Base-by-base conservation (phyloP, 2,329 filamentous ascomycete species). In the Sporothrix schenckii region DNA sequence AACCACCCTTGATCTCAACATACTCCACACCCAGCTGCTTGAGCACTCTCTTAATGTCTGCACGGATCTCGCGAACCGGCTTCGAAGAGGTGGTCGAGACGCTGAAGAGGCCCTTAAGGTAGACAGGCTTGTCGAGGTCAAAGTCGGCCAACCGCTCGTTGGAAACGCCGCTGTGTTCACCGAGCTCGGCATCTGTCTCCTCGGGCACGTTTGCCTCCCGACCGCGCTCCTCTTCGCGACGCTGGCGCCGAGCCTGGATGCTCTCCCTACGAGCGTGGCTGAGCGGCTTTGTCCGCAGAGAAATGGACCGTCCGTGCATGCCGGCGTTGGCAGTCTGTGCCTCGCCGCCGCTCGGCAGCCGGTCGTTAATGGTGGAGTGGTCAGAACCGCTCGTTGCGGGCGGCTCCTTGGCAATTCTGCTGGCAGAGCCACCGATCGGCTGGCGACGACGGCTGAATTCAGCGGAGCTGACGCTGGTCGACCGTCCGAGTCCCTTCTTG, bases 61-160 rank as follows among this genome's bases (percentile, higher is more conserved):
- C 84, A 52, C 94, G 89, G 73, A 99, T 99, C 71, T 93, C 89
- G 0, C 89, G 84, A 13, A 98, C 87, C 0, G 94, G 92, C 78
- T 96, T 97, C 77, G 90, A 95, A 71, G 93, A 97, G 7, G 95
- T 99, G 0, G 95, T 99, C 4, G 93, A 96, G 69, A 98, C 95
- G 76, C 94, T 98, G 82, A 99, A 98, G 21, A 99, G 85, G 4
- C 95, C 95, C 80, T 98, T 99, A 70, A 99, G 87, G 79, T 91
- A 98, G 3, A 98, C 95, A 0, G 95, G 95, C 79, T 97, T 97
- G 68, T 94, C 90, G 72, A 94, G 87, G 74, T 96, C 93, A 5
- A 91, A 89, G 74, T 87, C 89, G 72, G 88, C 86, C 11, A 90
- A 79, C 30, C 86, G 82, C 53, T 90, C 88, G 1, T 85, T 87